Conservation (phyloP, 148 eudicot species). For the Vaccinium macrocarpon region DNA sequence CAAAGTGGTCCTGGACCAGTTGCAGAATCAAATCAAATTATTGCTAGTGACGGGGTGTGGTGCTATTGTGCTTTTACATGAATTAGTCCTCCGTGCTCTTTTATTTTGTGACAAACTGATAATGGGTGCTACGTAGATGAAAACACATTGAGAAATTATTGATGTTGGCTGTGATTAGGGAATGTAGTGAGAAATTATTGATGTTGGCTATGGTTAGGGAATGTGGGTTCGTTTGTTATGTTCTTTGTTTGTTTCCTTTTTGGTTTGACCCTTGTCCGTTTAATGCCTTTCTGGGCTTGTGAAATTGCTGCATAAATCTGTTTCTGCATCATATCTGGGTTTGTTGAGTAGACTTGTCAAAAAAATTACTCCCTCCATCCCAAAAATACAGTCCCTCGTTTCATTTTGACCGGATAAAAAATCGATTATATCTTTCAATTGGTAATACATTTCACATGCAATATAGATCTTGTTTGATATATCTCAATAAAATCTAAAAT, state of each 20-base stretch:
- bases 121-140: background rate
- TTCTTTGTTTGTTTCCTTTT: background rate
- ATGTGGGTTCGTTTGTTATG: background rate
- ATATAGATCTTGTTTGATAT: too few species aligned
- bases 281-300: background rate
- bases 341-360: background rate
- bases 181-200: background rate
- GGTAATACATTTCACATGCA: too few species aligned
- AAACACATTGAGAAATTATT: background rate
- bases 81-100: background rate
- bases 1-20: background rate
- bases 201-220: background rate
- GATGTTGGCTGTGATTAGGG: background rate
- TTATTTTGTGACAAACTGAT: background rate
- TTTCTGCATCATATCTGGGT: background rate
- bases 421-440: too few species aligned
- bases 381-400: too few species aligned
- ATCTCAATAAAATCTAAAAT: too few species aligned
- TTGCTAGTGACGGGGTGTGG: background rate
- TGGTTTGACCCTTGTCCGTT: background rate
- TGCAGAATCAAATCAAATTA: conserved; percentile 6
- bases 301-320: background rate
- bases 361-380: too few species aligned
- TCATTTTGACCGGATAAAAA: too few species aligned
- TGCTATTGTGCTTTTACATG: conserved; percentile 2